A percentile compares a stretch with the other conserved stretches of the same genome.
phyloP scores from a whole-genome alignment of 2,329 filamentous ascomycete species.

The Cladosporium velox region DNA sequence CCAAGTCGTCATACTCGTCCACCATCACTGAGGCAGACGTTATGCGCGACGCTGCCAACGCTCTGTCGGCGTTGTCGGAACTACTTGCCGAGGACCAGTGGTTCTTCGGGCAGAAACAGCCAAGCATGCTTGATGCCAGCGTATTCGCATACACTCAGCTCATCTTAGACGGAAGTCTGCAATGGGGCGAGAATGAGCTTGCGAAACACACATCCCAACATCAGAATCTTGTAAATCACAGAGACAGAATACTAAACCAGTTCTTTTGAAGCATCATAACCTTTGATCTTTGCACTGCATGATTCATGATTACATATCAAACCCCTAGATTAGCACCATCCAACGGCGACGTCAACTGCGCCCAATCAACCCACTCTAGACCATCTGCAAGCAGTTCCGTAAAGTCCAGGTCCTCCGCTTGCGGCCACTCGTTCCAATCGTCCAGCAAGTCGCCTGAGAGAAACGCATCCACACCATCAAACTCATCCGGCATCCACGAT shows the following conservation, averaged over 20 bases:
- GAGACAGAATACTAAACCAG: conserved; percentile 56
- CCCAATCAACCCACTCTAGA: conserved; percentile 19
- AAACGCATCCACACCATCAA: conserved; percentile 6
- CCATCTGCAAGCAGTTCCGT: conserved; percentile 19
- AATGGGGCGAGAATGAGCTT: conserved; percentile 66
- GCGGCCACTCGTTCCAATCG: conserved; percentile 19
- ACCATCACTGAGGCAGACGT: conserved; percentile 51
- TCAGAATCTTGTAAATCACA: conserved; percentile 66
- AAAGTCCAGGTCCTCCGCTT: conserved; percentile 16
- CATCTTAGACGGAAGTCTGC: conserved; percentile 65
- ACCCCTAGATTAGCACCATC: neutral
- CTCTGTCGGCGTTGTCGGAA: conserved; percentile 62
- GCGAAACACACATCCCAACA: conserved; percentile 58
- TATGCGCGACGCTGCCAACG: conserved; percentile 62
- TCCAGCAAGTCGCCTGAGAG: conserved; percentile 13
- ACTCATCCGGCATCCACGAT: neutral
- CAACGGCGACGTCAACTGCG: conserved; percentile 5
- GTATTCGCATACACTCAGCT: conserved; percentile 89
- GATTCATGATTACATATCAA: neutral
- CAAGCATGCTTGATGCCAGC: conserved; percentile 80
- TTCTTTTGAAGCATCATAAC: conserved; percentile 46
- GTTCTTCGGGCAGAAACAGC: conserved; percentile 61
- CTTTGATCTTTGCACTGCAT: neutral
- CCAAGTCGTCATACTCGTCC: conserved; percentile 53
- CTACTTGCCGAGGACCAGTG: conserved; percentile 60